Evolutionary conservation across 2,329 filamentous ascomycete genomes (phyloP).

Genomic region (Clonostachys chloroleuca): DNA sequence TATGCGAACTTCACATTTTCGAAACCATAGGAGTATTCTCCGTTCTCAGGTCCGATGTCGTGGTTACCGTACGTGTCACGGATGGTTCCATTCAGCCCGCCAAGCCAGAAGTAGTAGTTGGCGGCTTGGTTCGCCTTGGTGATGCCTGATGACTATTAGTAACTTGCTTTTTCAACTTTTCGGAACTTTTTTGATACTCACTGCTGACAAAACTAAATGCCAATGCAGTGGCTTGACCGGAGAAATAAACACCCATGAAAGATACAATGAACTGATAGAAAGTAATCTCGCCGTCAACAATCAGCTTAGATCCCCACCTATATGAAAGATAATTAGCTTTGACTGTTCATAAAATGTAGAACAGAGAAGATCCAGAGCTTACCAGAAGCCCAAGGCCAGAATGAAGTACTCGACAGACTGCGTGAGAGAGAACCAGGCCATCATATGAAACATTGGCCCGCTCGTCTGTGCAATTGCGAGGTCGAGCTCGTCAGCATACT

Average conservation of each 20-base stretch:
- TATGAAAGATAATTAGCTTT: neutral
- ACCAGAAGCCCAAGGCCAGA: constrained; percentile 21
- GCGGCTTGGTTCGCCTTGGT: constrained; percentile 30
- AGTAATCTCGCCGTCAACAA: constrained; percentile 21
- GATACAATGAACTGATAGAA: constrained; percentile 32
- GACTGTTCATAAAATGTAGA: neutral
- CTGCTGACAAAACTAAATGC: constrained; percentile 26
- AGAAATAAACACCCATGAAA: constrained; percentile 31
- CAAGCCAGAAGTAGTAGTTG: constrained; percentile 29
- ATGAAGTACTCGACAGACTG: constrained; percentile 18
- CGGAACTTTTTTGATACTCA: constrained; percentile 3
- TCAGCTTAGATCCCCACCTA: constrained; percentile 10
- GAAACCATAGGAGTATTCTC: constrained; percentile 32
- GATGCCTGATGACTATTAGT: constrained; percentile 16
- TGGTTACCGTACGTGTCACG: constrained; percentile 17
- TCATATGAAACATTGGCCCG: constrained; percentile 8
- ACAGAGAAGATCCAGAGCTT: neutral
- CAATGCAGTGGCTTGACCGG: constrained; percentile 13
- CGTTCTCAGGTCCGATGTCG: constrained; percentile 8
- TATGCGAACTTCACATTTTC: constrained; percentile 47
- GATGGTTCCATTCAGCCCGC: constrained; percentile 14
- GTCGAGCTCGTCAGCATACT: constrained; percentile 21
- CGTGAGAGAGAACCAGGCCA: constrained; percentile 12
- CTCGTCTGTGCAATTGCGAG: constrained; percentile 11
- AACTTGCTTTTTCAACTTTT: neutral